Evolutionary conservation across 1,139 yeast genomes (phyloP).

Genomic region (Sugiyamaella paludigena): DNA sequence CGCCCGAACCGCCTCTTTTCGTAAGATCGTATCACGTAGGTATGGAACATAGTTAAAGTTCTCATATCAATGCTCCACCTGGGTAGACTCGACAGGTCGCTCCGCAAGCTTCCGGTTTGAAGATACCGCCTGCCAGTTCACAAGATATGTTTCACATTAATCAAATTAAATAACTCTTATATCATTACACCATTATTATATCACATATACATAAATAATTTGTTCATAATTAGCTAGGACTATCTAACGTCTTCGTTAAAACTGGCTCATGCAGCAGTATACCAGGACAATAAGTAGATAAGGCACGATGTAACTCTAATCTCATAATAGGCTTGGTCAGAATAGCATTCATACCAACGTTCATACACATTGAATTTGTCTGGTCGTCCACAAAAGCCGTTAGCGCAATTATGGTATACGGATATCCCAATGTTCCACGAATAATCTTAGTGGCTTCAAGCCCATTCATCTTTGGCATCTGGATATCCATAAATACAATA

Average conservation of each 20-base stretch:
- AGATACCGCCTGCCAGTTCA: too few relatives aligned
- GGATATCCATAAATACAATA: constrained; percentile 91
- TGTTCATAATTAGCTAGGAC: not conserved
- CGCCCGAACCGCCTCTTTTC: too few relatives aligned
- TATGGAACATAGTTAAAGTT: too few relatives aligned
- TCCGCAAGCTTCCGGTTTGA: too few relatives aligned
- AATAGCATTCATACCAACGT: constrained; percentile 85
- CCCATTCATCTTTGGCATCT: constrained; percentile 94
- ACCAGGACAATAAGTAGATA: constrained; percentile 39
- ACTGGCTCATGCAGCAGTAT: constrained; percentile 21
- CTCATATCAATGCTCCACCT: too few relatives aligned
- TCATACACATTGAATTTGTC: constrained; percentile 72
- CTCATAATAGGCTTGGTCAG: constrained; percentile 84
- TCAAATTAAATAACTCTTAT: not conserved
- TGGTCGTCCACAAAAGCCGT: constrained; percentile 94
- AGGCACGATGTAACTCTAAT: constrained; percentile 53
- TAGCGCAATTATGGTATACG: constrained; percentile 81
- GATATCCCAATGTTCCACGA: constrained; percentile 60
- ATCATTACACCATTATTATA: not conserved
- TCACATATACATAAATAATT: too few relatives aligned
- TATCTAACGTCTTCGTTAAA: constrained; percentile 7
- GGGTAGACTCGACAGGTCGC: too few relatives aligned
- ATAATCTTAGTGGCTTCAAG: constrained; percentile 74
- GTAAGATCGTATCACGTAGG: too few relatives aligned
- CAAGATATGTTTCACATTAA: not conserved